Base-by-base conservation (phyloP, 139 green algal genomes). In the Gonium pectorale region DNA sequence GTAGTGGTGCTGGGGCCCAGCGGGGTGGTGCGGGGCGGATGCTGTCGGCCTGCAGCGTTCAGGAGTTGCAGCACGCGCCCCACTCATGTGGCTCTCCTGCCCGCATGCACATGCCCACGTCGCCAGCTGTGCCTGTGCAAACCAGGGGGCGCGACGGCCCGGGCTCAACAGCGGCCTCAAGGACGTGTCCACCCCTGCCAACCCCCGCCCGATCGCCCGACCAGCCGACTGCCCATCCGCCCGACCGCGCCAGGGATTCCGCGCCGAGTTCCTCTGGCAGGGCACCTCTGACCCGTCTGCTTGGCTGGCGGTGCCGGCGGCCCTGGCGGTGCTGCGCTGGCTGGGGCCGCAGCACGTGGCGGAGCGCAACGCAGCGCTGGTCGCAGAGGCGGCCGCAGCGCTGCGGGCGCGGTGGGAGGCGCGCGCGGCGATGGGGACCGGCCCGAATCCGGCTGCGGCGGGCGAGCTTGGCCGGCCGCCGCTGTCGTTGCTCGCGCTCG, bases 241-340 rank as follows among this genome's bases (percentile, higher is more conserved):
- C 15, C 67, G 21, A 22, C 11, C 41, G 27, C n/a, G 38, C 5
- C 85, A 93, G 78, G 92, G 92, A 17, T 93, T 92, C 75, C 87
- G 87, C 35, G 92, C 37, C 2, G 92, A 95, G 86, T 95, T 92
- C 40, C 67, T 93, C 35, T 95, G 90, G 90, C 74, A 87, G 82
- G 92, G 92, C 71, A 95, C 92, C 4, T 27, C 40, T 0, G 92
- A 95, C 67, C 27, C 73, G 21, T 88, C 88, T 0, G 38, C 86
- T 3, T 93, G 88, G 86, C 78, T 95, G 69, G 72, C 90, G 0
- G 86, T 90, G n/a, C 86, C 90, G 24, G 68, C 81, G 7, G 86
- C 80, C 22, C 38, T 81, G 35, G 69, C 73, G 0, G 44, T 89
- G 69, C 41, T 90, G 35, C 59, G 70, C n/a, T 70, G 60, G 17